phyloP scores from a whole-genome alignment of 2,329 filamentous ascomycete genomes.

The Aspergillus bombycis region DNA sequence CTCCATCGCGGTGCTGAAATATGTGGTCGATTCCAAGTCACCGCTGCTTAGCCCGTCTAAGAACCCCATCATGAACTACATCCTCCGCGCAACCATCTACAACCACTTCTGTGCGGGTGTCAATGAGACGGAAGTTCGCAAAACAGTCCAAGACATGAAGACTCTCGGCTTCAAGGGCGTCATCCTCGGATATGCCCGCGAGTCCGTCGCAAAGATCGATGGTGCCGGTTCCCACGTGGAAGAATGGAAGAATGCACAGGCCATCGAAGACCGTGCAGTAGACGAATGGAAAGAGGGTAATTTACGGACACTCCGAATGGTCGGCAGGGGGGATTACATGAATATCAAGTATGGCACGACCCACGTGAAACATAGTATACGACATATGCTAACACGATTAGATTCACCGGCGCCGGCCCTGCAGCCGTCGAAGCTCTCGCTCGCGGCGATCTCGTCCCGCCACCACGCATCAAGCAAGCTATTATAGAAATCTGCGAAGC shows the following conservation, averaged over 20 bases:
- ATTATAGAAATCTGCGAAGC: slow-evolving; percentile 42
- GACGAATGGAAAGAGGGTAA: slow-evolving; percentile 53
- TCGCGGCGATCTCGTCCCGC: slow-evolving; percentile 33
- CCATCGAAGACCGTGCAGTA: slow-evolving; percentile 30
- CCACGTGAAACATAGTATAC: not conserved
- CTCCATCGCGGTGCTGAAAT: slow-evolving; percentile 30
- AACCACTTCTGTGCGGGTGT: slow-evolving; percentile 55
- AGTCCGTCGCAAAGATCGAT: slow-evolving; percentile 37
- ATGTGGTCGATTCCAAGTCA: slow-evolving; percentile 42
- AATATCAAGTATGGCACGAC: slow-evolving; percentile 44
- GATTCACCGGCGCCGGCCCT: slow-evolving; percentile 49
- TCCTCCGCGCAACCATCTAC: slow-evolving; percentile 46
- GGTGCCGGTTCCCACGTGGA: slow-evolving; percentile 10
- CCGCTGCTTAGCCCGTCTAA: slow-evolving; percentile 45
- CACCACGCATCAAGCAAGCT: slow-evolving; percentile 37
- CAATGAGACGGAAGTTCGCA: slow-evolving; percentile 43
- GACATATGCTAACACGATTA: slow-evolving; percentile 16
- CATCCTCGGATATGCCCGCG: slow-evolving; percentile 52
- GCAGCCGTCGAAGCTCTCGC: slow-evolving; percentile 41
- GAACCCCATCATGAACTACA: slow-evolving; percentile 42
- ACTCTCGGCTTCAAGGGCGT: slow-evolving; percentile 51
- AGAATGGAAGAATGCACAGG: slow-evolving; percentile 10
- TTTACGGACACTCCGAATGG: slow-evolving; percentile 50
- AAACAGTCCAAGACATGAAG: slow-evolving; percentile 43
- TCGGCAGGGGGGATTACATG: slow-evolving; percentile 46